A percentile compares a stretch with the other conserved stretches of the same genome.
phyloP scores from a whole-genome alignment of 2,329 filamentous ascomycete genomes.

The Fusarium sp. region DNA sequence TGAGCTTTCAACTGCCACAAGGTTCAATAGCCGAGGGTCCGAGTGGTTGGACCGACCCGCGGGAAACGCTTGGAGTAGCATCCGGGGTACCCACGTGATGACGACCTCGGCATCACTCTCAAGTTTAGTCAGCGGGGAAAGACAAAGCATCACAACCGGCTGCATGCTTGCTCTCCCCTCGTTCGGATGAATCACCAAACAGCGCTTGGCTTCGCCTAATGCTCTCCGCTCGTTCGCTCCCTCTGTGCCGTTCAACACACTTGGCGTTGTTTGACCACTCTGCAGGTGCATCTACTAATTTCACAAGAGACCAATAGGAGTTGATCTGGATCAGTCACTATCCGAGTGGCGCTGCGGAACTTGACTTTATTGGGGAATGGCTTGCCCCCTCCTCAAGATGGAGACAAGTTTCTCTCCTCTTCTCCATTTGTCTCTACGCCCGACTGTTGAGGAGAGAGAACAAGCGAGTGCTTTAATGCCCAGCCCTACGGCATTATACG shows the following conservation, averaged over 20 bases:
- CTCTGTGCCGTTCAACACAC: not conserved
- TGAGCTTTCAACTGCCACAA: constrained; percentile 21
- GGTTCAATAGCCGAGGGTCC: constrained; percentile 12
- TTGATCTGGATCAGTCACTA: constrained; percentile 14
- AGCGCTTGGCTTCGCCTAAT: not conserved
- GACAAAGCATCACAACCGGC: not conserved
- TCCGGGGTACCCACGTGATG: constrained; percentile 2
- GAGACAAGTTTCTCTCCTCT: constrained; percentile 3
- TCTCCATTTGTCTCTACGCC: constrained; percentile 1
- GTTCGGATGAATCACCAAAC: not conserved
- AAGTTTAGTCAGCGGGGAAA: not conserved
- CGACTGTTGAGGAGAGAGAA: constrained; percentile 9
- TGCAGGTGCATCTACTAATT: constrained; percentile 29
- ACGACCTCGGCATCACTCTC: not conserved
- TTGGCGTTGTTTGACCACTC: constrained; percentile 19
- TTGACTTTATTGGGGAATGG: constrained; percentile 32
- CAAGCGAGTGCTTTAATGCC: constrained; percentile 16
- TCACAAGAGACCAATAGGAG: constrained; percentile 36
- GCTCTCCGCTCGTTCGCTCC: constrained; percentile 18
- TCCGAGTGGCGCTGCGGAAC: constrained; percentile 26
- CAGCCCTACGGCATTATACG: constrained; percentile 9
- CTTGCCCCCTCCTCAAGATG: constrained; percentile 10
- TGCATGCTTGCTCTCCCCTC: not conserved
- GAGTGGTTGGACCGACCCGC: not conserved
- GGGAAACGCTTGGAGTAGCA: not conserved